Evolutionary conservation across 108 stramenopile genomes (phyloP), one percentile per base, ranked within the genome.

Genomic region (Schizochytrium sp.): DNA sequence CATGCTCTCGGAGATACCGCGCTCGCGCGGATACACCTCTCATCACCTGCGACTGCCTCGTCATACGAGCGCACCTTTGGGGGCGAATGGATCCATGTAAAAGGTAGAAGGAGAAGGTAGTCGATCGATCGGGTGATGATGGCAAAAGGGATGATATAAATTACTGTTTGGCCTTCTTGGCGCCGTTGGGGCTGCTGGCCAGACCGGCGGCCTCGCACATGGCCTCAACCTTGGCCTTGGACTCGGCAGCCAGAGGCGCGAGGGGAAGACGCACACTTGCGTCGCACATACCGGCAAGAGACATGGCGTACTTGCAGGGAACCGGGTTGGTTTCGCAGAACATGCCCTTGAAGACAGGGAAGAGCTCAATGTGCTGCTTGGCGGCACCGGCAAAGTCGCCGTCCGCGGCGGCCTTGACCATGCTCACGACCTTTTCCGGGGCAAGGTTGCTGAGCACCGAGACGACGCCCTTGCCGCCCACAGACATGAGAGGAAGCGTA

Each of bases 241-340:
- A 41, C 28, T 8, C 44, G 23, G 19, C 72, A 29, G 16, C 76
- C 25, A 83, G 72, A 29, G 28, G 25, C 0, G 58, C 72, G 44
- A 89, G 89, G 25, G 76, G 72, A 18, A 76, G 72, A 19, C 76
- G 72, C 53, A 89, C 72, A 48, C 48, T 21, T 5, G 72, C n/a
- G 47, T 60, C 10, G 25, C 44, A 34, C 72, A 87, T 44, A 44
- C 76, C 89, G 18, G 25, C 44, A 5, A 29, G 72, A 19, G 23
- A 34, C 72, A 83, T 57, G 53, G 72, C 89, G 76, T 72, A 72
- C 89, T 89, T 89, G 76, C 25, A 72, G 16, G 89, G 89, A 21
- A 87, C 89, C 25, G 89, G 89, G 87, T 89, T 87, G 58, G 76
- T 89, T 53, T 89, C 76, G 51, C 16, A 16, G 83, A 89, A 89